A percentile compares a stretch with the other conserved stretches of the same genome.
phyloP scores from a whole-genome alignment of 192 early-diverging fungal species.

The Linnemannia elongata region DNA sequence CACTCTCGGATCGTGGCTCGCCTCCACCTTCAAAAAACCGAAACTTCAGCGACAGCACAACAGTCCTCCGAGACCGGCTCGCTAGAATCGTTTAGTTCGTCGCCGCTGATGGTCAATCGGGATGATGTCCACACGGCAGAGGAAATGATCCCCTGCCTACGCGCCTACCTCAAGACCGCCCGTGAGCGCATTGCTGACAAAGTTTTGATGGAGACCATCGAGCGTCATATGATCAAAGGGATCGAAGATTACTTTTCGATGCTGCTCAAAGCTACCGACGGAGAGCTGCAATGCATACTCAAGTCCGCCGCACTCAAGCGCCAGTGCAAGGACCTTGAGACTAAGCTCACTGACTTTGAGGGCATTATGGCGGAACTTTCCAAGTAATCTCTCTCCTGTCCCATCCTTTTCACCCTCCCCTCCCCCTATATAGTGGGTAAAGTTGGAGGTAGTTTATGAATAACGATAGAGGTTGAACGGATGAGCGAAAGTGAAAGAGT shows the following conservation, averaged over 20 bases:
- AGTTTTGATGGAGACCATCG: slow-evolving; percentile 23
- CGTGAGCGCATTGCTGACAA: slow-evolving; percentile 22
- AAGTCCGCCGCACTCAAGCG: slow-evolving; percentile 11
- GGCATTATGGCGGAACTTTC: neutral
- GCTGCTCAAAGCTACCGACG: slow-evolving; percentile 1
- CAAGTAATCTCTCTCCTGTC: no score
- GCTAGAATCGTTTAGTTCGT: neutral
- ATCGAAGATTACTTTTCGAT: slow-evolving; percentile 1
- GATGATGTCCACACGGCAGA: neutral
- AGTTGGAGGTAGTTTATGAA: no score
- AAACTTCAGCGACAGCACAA: no score
- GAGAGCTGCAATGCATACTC: slow-evolving; percentile 16
- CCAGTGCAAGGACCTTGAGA: neutral
- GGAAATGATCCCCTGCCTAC: slow-evolving; percentile 7
- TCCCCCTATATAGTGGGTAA: no score
- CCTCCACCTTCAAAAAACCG: no score
- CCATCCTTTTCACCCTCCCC: no score
- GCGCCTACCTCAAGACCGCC: slow-evolving; percentile 9
- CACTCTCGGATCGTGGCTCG: no score
- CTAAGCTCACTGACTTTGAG: neutral
- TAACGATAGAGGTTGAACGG: no score
- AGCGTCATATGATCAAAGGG: slow-evolving; percentile 13
- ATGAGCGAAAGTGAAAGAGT: no score
- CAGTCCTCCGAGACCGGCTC: no score
- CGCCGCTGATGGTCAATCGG: neutral